Evolutionary conservation across 257 asterid species (phyloP), one percentile per base, ranked within the genome.

Genomic region (Parsonsia alboflavescens): DNA sequence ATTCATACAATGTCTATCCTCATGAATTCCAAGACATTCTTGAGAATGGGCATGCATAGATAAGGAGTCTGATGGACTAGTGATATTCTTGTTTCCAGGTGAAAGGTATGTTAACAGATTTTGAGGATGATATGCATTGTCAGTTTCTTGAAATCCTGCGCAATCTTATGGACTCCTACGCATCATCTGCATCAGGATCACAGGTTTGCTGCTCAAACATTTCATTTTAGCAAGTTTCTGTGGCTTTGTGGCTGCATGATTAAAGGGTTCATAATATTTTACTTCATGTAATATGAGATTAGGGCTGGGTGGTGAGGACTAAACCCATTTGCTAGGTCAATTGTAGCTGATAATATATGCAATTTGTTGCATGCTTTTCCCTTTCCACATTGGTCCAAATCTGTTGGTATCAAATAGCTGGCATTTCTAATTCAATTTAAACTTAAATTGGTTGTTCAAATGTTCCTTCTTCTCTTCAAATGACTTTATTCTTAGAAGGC

Each of bases 121-220:
- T 86, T 78, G 97, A 90, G 75, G 93, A 92, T 80, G 96, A 91
- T 74, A 92, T 92, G 99, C 99, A 93, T 78, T 92, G 98, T 83
- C 99, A 95, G 64, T 95, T 92, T 86, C 86, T 92, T 82, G 98
- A 95, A 86, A 88, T 92, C 83, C 85, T 95, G 77, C 98, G 97
- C 82, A 95, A 87, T 86, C 98, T 95, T 77, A 80, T 95, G 86
- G 99, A 95, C 78, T 81, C 96, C 2, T 80, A 78, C 80, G 57
- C 96, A 59, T 26, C 74, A 10, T 36, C 70, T 39, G 48, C 74
- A 33, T 82, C 96, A 77, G 98, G 96, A 78, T 64, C 90, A 28
- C 98, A 90, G 92, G 99, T 95, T 80, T 67, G 59, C 69, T 75
- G 19, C 48, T 49, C 57, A 10, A 66, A 21, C 72, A 10, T 58